Evolutionary conservation across 805 yeast species (phyloP).

Genomic region (Metschnikowia cubensis): DNA sequence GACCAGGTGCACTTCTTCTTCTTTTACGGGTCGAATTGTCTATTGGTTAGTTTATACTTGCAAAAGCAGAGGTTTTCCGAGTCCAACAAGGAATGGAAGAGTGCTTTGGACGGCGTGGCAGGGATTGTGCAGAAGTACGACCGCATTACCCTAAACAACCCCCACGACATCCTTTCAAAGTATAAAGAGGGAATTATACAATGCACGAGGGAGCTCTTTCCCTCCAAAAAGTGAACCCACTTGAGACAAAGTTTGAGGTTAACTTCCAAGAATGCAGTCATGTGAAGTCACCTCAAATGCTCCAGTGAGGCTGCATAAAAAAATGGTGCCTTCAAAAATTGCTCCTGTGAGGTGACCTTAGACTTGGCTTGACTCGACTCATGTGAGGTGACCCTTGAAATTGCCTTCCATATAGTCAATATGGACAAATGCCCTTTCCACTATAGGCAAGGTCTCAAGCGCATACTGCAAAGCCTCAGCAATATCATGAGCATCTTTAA

Average conservation of each 20-base stretch:
- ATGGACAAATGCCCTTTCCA: conserved; percentile 80
- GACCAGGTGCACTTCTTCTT: conserved; percentile 62
- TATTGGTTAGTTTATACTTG: conserved; percentile 25
- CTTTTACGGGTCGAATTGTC: conserved; percentile 38
- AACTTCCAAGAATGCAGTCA: conserved; percentile 26
- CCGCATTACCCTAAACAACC: conserved; percentile 25
- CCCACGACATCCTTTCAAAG: conserved; percentile 28
- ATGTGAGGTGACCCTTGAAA: conserved; percentile 38
- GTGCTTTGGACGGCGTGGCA: conserved; percentile 15
- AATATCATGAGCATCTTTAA: conserved; percentile 72
- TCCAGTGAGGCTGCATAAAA: no score
- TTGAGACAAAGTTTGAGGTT: conserved; percentile 39
- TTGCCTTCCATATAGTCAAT: conserved; percentile 56
- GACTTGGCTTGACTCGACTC: not conserved
- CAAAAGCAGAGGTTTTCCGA: not conserved
- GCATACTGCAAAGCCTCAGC: conserved; percentile 83
- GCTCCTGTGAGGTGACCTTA: no score
- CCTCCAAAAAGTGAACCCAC: conserved; percentile 9
- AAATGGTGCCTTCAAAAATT: no score
- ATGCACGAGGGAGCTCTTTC: conserved; percentile 9
- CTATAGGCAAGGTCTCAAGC: conserved; percentile 69
- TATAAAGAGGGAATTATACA: conserved; percentile 24
- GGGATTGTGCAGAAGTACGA: conserved; percentile 27
- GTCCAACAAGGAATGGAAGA: conserved; percentile 1
- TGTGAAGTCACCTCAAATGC: no score